These are phyloP conservation scores for Ulmus americana DNA, from an alignment of 331 rosid species.

Conservation along the genomic window DNA sequence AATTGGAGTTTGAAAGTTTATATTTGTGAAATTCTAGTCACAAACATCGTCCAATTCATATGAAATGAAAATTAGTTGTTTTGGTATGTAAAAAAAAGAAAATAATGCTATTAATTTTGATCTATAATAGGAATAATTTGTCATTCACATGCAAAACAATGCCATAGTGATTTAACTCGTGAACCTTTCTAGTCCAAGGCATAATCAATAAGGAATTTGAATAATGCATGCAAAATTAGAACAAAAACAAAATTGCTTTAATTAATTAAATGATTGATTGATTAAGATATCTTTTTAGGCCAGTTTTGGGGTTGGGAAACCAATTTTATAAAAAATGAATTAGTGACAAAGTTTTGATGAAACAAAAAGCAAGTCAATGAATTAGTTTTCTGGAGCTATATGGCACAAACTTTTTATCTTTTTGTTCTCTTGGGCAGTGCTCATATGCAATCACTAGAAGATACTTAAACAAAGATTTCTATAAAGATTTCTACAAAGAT, in stretches of 20 bases:
- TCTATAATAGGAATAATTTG: constrained; percentile 2
- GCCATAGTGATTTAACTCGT: constrained; percentile 26
- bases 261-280: background rate
- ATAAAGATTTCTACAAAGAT: constrained; percentile 13
- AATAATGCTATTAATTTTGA: constrained; percentile 5
- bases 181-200: constrained; percentile 38
- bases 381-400: constrained; percentile 6
- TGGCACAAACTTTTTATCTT: background rate
- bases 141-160: constrained; percentile 47
- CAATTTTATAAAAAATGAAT: background rate
- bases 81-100: constrained; percentile 25
- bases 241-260: constrained; percentile 19
- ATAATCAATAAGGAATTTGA: constrained; percentile 35
- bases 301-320: no score
- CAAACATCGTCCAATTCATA: background rate
- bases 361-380: background rate
- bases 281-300: background rate
- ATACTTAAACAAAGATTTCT: constrained; percentile 16
- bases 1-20: no score
- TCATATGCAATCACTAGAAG: background rate
- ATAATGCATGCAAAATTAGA: constrained; percentile 16
- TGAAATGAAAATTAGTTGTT: background rate
- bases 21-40: no score
- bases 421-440: constrained; percentile 5
- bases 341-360: constrained; percentile 1